Evolutionary conservation across 2,329 filamentous ascomycete genomes (phyloP).

Genomic region (Diaporthe sp.): DNA sequence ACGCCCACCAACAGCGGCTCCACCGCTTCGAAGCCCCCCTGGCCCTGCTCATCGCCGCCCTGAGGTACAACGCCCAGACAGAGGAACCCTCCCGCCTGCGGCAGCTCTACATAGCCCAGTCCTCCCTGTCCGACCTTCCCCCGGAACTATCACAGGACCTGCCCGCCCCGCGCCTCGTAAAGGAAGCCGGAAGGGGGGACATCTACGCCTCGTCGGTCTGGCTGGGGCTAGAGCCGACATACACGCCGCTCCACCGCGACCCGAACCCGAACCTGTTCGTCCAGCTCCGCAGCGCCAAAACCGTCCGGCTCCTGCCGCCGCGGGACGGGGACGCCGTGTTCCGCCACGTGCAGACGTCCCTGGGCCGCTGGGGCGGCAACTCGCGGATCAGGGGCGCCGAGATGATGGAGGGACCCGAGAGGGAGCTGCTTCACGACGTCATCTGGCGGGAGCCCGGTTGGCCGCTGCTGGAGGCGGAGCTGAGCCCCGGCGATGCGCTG

Average conservation of each 20-base stretch:
- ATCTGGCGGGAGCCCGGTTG: slow-evolving; percentile 68
- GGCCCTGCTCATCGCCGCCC: slow-evolving; percentile 69
- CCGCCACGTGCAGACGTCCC: slow-evolving; percentile 54
- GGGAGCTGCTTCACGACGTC: slow-evolving; percentile 70
- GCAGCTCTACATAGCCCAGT: slow-evolving; percentile 88
- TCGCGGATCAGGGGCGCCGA: slow-evolving; percentile 77
- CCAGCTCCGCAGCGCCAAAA: slow-evolving; percentile 81
- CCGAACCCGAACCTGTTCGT: slow-evolving; percentile 95
- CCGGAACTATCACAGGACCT: slow-evolving; percentile 70
- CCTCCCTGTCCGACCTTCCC: slow-evolving; percentile 77
- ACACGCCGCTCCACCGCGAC: slow-evolving; percentile 90
- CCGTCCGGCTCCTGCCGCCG: slow-evolving; percentile 77
- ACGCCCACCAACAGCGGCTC: slow-evolving; percentile 49
- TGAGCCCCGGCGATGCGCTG: slow-evolving; percentile 75
- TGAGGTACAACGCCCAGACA: slow-evolving; percentile 55
- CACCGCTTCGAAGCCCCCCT: slow-evolving; percentile 70
- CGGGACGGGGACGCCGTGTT: slow-evolving; percentile 73
- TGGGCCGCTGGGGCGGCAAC: slow-evolving; percentile 49
- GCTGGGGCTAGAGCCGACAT: slow-evolving; percentile 87
- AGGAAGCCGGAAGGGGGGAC: slow-evolving; percentile 76
- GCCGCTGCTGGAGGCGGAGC: slow-evolving; percentile 58
- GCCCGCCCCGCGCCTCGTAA: slow-evolving; percentile 73
- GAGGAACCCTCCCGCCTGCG: slow-evolving; percentile 29
- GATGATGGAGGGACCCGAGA: slow-evolving; percentile 90
- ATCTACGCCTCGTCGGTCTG: slow-evolving; percentile 90